phyloP scores from a whole-genome alignment of 345 rosid genomes.

The Turnera subulata region DNA sequence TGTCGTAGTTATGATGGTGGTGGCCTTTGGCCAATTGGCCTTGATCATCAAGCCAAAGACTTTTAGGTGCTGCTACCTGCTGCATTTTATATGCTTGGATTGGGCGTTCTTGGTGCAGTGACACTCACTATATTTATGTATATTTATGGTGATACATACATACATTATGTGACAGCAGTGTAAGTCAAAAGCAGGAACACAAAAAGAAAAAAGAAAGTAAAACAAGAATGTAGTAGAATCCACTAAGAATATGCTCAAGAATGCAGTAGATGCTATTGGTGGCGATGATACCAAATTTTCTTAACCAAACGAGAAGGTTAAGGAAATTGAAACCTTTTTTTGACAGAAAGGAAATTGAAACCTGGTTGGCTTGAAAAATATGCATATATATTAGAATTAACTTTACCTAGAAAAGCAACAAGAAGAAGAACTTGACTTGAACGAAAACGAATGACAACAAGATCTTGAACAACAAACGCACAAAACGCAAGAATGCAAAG shows the following conservation, averaged over 20 bases:
- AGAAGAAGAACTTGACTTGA: background rate
- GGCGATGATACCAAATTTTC: background rate
- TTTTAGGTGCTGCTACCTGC: background rate
- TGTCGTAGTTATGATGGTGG: background rate
- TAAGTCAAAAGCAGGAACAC: too few species aligned
- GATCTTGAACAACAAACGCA: background rate
- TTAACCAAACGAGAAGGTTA: background rate
- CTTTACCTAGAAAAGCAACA: background rate
- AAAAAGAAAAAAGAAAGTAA: too few species aligned
- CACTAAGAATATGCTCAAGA: background rate
- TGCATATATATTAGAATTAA: too few species aligned
- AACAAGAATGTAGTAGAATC: background rate
- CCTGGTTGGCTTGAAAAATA: background rate
- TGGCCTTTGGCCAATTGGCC: background rate
- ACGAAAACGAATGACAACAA: background rate
- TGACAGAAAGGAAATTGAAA: too few species aligned
- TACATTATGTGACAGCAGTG: too few species aligned
- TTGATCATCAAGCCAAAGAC: conserved; percentile 7
- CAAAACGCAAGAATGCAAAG: too few species aligned
- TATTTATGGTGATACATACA: too few species aligned
- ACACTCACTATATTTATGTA: background rate
- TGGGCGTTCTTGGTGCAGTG: background rate
- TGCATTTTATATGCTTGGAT: background rate
- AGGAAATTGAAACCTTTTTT: background rate
- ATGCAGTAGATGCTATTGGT: background rate